phyloP scores from a whole-genome alignment of 345 rosid genomes.

The Mangifera indica region DNA sequence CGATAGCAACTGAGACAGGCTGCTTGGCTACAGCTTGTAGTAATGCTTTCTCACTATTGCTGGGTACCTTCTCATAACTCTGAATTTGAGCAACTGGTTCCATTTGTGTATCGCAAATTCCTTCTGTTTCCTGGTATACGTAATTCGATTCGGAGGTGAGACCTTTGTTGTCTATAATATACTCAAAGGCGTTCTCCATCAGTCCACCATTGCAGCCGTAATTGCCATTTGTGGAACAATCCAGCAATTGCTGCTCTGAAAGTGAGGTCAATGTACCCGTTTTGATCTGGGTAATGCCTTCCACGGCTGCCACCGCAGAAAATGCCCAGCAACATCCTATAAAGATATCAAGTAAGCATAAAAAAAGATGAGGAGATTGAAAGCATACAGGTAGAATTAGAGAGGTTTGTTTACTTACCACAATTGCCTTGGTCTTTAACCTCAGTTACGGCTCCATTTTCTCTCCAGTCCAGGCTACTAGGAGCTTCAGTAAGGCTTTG shows the following conservation, averaged over 20 bases:
- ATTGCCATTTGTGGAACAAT: slow-evolving; percentile 33
- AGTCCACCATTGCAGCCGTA: slow-evolving; percentile 54
- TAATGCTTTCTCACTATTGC: slow-evolving; percentile 44
- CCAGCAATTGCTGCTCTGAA: slow-evolving; percentile 66
- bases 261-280: slow-evolving; percentile 50
- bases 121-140: slow-evolving; percentile 45
- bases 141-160: slow-evolving; percentile 43
- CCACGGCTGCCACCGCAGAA: slow-evolving; percentile 60
- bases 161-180: slow-evolving; percentile 39
- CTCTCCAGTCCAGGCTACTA: slow-evolving; percentile 37
- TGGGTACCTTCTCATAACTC: slow-evolving; percentile 48
- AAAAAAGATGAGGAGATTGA: not conserved
- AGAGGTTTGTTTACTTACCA: slow-evolving; percentile 27
- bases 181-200: slow-evolving; percentile 58
- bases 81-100: slow-evolving; percentile 28
- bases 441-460: slow-evolving; percentile 38
- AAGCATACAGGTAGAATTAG: not conserved
- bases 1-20: slow-evolving; percentile 56
- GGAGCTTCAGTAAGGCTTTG: slow-evolving; percentile 14
- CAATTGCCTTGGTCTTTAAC: slow-evolving; percentile 38
- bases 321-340: slow-evolving; percentile 78
- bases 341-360: not conserved
- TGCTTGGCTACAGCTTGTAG: slow-evolving; percentile 57
- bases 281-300: slow-evolving; percentile 54
- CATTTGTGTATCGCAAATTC: slow-evolving; percentile 31